Evolutionary conservation across 1,284 basidiomycete genomes (phyloP).

Genomic region (Agroathelia rolfsii): DNA sequence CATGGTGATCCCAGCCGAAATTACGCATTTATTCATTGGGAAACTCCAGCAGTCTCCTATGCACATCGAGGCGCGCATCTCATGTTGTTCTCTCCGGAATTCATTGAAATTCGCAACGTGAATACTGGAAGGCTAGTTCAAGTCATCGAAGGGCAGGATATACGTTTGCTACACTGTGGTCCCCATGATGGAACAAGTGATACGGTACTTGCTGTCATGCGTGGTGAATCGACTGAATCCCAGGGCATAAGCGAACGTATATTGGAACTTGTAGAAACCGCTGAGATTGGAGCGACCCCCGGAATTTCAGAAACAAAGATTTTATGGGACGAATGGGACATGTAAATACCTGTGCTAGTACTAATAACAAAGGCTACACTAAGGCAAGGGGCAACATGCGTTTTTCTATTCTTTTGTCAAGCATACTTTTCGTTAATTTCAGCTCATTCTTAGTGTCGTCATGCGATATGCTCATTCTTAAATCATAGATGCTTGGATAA

Average conservation of each 20-base stretch:
- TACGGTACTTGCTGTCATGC: slow-evolving; percentile 50
- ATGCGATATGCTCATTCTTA: too few species aligned
- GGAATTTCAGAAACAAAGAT: slow-evolving; percentile 20
- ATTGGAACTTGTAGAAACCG: slow-evolving; percentile 60
- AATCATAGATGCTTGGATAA: too few species aligned
- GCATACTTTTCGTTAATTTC: too few species aligned
- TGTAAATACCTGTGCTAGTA: too few species aligned
- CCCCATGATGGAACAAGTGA: slow-evolving; percentile 29
- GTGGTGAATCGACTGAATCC: slow-evolving; percentile 41
- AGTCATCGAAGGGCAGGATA: slow-evolving; percentile 59
- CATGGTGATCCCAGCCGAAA: slow-evolving; percentile 54
- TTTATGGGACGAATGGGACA: slow-evolving; percentile 68
- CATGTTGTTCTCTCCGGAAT: slow-evolving; percentile 61
- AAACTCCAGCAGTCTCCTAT: slow-evolving; percentile 51
- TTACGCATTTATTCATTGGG: slow-evolving; percentile 63
- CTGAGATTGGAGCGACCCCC: slow-evolving; percentile 34
- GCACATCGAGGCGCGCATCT: slow-evolving; percentile 50
- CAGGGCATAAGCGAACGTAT: slow-evolving; percentile 49
- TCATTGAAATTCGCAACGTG: slow-evolving; percentile 61
- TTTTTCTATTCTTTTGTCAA: too few species aligned
- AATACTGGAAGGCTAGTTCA: slow-evolving; percentile 58
- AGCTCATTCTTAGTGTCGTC: too few species aligned
- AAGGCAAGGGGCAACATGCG: too few species aligned
- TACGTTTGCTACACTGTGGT: slow-evolving; percentile 45
- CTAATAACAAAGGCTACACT: too few species aligned